These are phyloP conservation scores for Lentinus brumalis DNA, from an alignment of 768 basidiomycete species.

Conservation along the genomic window DNA sequence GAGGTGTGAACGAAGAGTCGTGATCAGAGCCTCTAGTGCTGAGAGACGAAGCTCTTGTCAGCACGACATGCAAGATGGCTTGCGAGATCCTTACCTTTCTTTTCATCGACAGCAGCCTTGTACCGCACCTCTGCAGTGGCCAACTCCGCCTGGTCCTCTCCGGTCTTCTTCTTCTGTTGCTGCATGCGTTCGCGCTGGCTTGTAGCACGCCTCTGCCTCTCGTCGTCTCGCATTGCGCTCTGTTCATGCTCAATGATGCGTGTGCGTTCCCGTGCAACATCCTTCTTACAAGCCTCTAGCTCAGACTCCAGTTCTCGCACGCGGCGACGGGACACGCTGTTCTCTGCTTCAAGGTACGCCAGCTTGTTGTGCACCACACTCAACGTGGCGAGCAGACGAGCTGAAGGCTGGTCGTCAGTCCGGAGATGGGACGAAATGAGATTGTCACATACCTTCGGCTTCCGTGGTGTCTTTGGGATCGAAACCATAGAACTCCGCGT, in stretches of 20 bases:
- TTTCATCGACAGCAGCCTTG: constrained; percentile 81
- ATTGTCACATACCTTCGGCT: constrained; percentile 56
- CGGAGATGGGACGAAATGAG: neutral
- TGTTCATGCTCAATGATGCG: constrained; percentile 51
- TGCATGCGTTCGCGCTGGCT: constrained; percentile 7
- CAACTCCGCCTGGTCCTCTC: constrained; percentile 40
- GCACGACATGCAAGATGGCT: constrained; percentile 2
- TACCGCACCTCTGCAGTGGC: constrained; percentile 47
- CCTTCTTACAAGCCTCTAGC: constrained; percentile 80
- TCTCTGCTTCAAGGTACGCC: constrained; percentile 76
- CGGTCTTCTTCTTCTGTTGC: constrained; percentile 29
- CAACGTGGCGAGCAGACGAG: constrained; percentile 54
- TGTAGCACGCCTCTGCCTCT: constrained; percentile 12
- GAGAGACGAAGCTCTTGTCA: constrained; percentile 2
- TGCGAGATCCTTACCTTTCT: constrained; percentile 64
- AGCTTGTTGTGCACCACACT: constrained; percentile 68
- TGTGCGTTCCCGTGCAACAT: constrained; percentile 71
- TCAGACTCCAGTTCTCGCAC: constrained; percentile 89
- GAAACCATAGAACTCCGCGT: constrained; percentile 52
- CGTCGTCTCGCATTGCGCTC: constrained; percentile 33
- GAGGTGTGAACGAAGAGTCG: constrained; percentile 72
- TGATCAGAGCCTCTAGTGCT: constrained; percentile 84
- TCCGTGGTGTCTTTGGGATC: constrained; percentile 51
- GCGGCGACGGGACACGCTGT: constrained; percentile 75
- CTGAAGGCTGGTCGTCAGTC: neutral